Evolutionary conservation across 1,284 basidiomycete genomes (phyloP).

Genomic region (Fomes fomentarius): DNA sequence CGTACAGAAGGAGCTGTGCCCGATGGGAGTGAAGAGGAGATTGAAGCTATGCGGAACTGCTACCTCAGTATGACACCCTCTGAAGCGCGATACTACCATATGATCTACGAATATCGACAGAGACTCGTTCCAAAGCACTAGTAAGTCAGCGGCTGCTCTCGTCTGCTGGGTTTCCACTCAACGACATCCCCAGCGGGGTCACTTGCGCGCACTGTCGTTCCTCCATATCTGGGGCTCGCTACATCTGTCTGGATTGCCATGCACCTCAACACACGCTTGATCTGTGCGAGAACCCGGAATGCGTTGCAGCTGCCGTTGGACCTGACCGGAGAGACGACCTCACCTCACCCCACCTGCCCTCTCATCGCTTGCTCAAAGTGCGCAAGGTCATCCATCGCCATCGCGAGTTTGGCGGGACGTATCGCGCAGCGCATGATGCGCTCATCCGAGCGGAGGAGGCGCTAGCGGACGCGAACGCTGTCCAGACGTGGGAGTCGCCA

Average conservation of each 20-base stretch:
- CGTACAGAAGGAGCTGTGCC: neutral
- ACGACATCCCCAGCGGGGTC: constrained; percentile 18
- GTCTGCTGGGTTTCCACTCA: neutral
- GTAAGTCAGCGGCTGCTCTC: too few relatives aligned
- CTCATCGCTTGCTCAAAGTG: constrained; percentile 23
- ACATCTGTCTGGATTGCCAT: constrained; percentile 32
- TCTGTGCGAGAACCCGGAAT: constrained; percentile 27
- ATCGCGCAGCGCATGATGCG: constrained; percentile 21
- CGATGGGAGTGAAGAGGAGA: neutral
- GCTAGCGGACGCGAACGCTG: constrained; percentile 8
- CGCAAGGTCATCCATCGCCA: constrained; percentile 20
- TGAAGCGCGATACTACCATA: constrained; percentile 14
- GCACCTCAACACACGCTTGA: constrained; percentile 23
- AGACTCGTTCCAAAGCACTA: constrained; percentile 24
- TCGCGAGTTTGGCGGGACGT: constrained; percentile 19
- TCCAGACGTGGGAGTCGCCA: neutral
- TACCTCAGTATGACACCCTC: constrained; percentile 16
- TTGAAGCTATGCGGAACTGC: constrained; percentile 6
- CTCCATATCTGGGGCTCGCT: constrained; percentile 25
- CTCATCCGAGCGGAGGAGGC: constrained; percentile 20
- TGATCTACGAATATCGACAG: constrained; percentile 20
- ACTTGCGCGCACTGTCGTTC: constrained; percentile 27
- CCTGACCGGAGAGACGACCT: constrained; percentile 19
- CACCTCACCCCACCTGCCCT: constrained; percentile 15
- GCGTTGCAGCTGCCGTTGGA: constrained; percentile 16